Percentiles rank a stretch among this genome's conserved stretches.
Conservation (phyloP, 305 asterid species). For the Solanum hybrid region DNA sequence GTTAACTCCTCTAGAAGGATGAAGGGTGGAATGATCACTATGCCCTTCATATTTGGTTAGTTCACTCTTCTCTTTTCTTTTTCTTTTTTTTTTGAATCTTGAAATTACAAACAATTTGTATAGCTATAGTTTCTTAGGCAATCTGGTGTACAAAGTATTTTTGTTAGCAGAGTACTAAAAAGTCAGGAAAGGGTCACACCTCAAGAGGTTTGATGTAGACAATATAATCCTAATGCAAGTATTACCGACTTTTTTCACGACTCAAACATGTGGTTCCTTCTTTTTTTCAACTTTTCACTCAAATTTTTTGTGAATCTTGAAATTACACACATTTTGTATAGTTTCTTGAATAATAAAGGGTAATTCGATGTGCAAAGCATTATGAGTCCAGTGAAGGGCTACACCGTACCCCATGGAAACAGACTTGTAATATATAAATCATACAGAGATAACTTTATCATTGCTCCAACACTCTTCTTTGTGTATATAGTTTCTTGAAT, state of each 20-base stretch:
- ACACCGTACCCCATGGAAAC: background rate
- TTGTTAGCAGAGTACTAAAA: background rate
- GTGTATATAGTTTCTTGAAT: background rate
- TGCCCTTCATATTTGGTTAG: conserved; percentile 94
- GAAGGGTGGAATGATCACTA: conserved; percentile 73
- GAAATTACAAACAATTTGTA: background rate
- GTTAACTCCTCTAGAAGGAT: conserved; percentile 18
- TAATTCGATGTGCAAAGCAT: background rate
- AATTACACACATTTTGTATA: background rate
- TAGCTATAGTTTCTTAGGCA: background rate
- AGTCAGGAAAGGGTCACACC: background rate
- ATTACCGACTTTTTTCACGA: background rate
- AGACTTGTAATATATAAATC: background rate
- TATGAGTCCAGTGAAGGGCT: background rate
- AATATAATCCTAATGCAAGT: background rate
- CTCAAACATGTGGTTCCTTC: background rate
- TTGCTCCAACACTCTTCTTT: background rate
- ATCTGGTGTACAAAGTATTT: background rate
- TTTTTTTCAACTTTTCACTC: background rate
- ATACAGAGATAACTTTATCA: background rate
- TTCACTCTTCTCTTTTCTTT: background rate
- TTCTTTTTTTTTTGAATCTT: background rate
- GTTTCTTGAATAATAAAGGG: background rate
- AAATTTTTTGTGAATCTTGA: background rate
- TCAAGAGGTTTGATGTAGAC: background rate